Percentiles rank a stretch among this genome's conserved stretches.
Evolutionary conservation across 1,284 basidiomycete species (phyloP).

Genomic region (Puccinia hordei): DNA sequence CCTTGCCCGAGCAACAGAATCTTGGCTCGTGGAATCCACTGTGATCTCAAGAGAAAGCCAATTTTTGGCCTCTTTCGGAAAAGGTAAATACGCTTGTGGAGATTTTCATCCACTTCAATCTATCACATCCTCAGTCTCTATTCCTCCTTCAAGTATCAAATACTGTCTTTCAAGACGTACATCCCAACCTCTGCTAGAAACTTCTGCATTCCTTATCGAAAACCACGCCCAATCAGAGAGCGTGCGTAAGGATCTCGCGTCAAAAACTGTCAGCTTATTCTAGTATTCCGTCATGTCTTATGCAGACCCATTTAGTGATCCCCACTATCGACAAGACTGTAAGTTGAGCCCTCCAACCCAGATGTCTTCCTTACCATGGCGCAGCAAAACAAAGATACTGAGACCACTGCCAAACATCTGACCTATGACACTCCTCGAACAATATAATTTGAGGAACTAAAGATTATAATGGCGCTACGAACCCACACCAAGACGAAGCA

Average conservation of each 20-base stretch:
- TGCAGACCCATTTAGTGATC: constrained; percentile 23
- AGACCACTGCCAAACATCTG: not conserved
- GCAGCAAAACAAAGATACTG: not conserved
- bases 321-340: constrained; percentile 7
- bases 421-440: not conserved
- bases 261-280: not conserved
- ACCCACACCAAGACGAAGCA: not conserved
- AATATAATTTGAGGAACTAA: not conserved
- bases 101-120: not conserved
- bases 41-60: not conserved
- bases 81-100: not conserved
- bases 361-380: not conserved
- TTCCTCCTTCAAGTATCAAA: not conserved
- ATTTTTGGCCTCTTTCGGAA: not conserved
- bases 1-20: not conserved
- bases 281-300: not conserved
- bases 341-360: not conserved
- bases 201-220: not conserved
- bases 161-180: not conserved
- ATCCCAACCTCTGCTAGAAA: not conserved
- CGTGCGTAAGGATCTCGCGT: not conserved
- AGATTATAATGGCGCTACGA: not conserved
- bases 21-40: not conserved
- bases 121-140: not conserved
- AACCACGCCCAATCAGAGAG: not conserved